Evolutionary conservation across 768 basidiomycete species (phyloP).

Genomic region (Podaxis sp.): DNA sequence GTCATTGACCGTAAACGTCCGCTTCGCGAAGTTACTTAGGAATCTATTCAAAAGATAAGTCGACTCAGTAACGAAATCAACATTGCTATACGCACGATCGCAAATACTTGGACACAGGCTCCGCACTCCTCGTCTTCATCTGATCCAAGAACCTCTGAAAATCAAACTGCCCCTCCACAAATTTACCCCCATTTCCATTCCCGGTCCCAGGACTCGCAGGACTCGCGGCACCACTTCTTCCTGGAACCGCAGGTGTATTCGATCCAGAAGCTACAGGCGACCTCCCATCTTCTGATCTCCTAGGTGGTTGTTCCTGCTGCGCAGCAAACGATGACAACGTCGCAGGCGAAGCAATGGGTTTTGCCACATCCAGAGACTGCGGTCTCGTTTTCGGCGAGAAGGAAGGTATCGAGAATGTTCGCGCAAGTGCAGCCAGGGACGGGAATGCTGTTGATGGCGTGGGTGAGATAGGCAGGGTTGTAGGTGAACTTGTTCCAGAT

Average conservation of each 20-base stretch:
- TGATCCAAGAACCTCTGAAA: constrained; percentile 95
- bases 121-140: constrained; percentile 84
- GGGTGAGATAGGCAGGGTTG: constrained; percentile 20
- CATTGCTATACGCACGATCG: constrained; percentile 72
- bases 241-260: constrained; percentile 20
- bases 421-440: constrained; percentile 65
- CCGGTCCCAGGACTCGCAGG: constrained; percentile 16
- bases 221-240: constrained; percentile 5
- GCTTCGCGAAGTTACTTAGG: constrained; percentile 88
- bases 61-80: background rate
- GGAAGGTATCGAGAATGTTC: constrained; percentile 58
- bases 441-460: constrained; percentile 49
- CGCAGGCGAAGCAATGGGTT: constrained; percentile 53
- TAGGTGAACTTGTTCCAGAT: constrained; percentile 17
- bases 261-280: constrained; percentile 18
- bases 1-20: constrained; percentile 88
- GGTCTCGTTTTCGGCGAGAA: constrained; percentile 47
- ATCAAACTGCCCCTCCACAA: constrained; percentile 65
- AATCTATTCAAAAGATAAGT: constrained; percentile 55
- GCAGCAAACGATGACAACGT: constrained; percentile 53
- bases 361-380: constrained; percentile 58
- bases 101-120: constrained; percentile 92
- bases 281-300: constrained; percentile 20
- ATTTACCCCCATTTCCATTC: constrained; percentile 24
- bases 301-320: constrained; percentile 36